Evolutionary conservation across 371 early-diverging fungal genomes (phyloP), one percentile per base, ranked within the genome.

Genomic region (Lichtheimia corymbifera): DNA sequence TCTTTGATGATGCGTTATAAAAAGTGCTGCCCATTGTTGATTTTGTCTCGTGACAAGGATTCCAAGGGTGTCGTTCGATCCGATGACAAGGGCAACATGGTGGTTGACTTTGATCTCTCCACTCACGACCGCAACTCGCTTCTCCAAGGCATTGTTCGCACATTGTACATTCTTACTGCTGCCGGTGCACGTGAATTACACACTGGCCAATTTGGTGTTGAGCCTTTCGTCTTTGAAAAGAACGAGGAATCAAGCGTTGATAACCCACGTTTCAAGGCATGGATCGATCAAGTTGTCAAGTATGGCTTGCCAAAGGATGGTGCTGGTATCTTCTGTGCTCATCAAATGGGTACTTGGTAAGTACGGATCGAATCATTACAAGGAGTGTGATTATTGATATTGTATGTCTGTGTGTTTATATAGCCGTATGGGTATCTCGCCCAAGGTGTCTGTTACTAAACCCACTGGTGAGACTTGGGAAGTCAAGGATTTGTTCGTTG

Each of bases 391-490:
- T 35, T 11, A 35, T 35, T 35, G 35, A 35, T 11, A 35, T 35
- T 35, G 35, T 35, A 24, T 25, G 2, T 20, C 42, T 41, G 35
- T 35, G 22, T 25, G 2, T 20, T 42, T 41, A 15, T 54, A 40
- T 64, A 84, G 86, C 61, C 83, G 91, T 11, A 89, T 93, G 91
- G 88, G 86, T 14, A 67, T 68, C 20, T 71, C 76, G 35, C 82
- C 88, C 50, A 68, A 70, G 43, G 59, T 59, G 0, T 86, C 88
- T 6, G 93, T 78, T 15, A 73, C 84, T 11, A 85, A 89, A 55
- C 90, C 91, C 3, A 82, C 78, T 0, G 93, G 93, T 3, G 85
- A 90, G 63, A 84, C 87, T 5, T 91, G 87, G 86, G 93, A 91
- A 65, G 80, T 88, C 56, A 80, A 88, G 67, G 72, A 83, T 28